phyloP scores from a whole-genome alignment of 139 green algal species.

The Chlamydomonas schloesseri region DNA sequence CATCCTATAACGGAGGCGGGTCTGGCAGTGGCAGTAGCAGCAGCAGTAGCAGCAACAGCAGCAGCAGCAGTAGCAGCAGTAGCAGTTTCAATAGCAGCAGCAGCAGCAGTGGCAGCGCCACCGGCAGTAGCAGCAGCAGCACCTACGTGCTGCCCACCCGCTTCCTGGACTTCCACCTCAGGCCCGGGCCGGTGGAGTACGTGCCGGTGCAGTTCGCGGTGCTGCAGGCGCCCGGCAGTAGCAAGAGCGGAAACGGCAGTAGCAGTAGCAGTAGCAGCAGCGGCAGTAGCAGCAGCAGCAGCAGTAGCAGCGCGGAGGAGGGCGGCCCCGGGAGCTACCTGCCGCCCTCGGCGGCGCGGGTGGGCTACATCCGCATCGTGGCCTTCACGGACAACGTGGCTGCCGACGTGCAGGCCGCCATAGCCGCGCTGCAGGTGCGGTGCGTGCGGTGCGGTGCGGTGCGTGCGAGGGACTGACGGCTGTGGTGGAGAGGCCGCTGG shows the following conservation, averaged over 20 bases:
- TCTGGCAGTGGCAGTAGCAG: too few relatives aligned
- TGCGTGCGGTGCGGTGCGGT: background rate
- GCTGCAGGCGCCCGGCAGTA: background rate
- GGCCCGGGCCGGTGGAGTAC: constrained; percentile 44
- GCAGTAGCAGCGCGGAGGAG: background rate
- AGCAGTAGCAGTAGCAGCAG: constrained; percentile 1
- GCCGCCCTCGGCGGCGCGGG: background rate
- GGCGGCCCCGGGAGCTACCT: background rate
- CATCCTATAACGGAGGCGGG: too few relatives aligned
- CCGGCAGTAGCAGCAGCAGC: background rate
- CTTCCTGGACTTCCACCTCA: constrained; percentile 35
- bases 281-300: background rate
- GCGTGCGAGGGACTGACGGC: too few relatives aligned
- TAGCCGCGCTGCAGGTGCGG: background rate
- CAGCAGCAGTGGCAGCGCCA: background rate
- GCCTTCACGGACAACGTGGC: constrained; percentile 22
- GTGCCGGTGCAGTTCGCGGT: constrained; percentile 48
- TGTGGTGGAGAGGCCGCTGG: too few relatives aligned
- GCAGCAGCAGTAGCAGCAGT: background rate
- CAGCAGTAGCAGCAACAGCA: background rate
- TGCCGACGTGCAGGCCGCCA: background rate
- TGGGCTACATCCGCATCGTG: constrained; percentile 31
- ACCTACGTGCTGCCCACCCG: background rate
- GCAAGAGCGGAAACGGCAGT: background rate
- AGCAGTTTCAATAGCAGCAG: background rate